phyloP scores from a whole-genome alignment of 1,284 basidiomycete species.

The Rhodotorula sp. region DNA sequence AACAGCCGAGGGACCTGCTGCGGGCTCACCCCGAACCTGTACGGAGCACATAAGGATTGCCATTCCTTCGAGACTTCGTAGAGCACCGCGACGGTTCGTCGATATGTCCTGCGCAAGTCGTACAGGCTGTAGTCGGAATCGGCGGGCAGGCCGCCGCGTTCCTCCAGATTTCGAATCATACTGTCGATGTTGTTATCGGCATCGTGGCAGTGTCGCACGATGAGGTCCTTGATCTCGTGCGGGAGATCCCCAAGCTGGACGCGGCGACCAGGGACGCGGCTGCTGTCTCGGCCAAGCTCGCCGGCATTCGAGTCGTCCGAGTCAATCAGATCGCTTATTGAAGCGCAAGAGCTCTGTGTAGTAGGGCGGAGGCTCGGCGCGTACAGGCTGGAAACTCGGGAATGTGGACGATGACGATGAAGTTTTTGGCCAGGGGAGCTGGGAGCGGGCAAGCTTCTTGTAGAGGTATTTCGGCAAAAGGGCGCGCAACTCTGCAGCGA shows the following conservation, averaged over 20 bases:
- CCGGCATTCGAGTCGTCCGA: neutral
- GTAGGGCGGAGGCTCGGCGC: no score
- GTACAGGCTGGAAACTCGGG: no score
- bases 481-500: no score
- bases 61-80: neutral
- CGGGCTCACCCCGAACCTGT: neutral
- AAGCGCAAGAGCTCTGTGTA: no score
- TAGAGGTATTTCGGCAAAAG: no score
- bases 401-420: no score
- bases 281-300: neutral
- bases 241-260: neutral
- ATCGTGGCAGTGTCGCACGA: neutral
- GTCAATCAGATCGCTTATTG: neutral
- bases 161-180: neutral
- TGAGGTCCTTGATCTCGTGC: neutral
- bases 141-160: neutral
- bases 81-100: neutral
- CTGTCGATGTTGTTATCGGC: neutral
- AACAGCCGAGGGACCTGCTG: no score
- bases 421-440: no score
- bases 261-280: neutral
- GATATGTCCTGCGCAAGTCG: neutral
- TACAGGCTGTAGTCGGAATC: neutral
- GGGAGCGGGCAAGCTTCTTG: no score
- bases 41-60: neutral